Evolutionary conservation across 139 green algal species (phyloP).

Genomic region (Coccomyxa sp.): DNA sequence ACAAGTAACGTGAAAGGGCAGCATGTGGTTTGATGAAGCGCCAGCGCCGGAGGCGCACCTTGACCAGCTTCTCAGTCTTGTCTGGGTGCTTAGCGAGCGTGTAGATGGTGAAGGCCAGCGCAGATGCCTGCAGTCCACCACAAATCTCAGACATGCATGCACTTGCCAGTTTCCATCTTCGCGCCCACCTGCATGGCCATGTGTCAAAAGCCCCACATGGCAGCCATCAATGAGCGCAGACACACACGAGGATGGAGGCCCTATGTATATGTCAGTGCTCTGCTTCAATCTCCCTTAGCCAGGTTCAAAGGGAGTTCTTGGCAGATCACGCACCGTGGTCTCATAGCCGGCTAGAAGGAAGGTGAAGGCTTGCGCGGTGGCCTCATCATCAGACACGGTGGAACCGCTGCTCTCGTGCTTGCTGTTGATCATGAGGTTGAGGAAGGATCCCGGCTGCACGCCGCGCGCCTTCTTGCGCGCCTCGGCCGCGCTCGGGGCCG

Average conservation of each 20-base stretch:
- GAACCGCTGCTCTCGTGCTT: background rate
- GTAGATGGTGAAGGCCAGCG: conserved; percentile 3
- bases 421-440: conserved; percentile 3
- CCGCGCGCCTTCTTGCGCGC: conserved; percentile 3
- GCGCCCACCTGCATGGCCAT: too few species aligned
- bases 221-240: too few species aligned
- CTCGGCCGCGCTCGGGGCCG: background rate
- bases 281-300: too few species aligned
- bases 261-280: too few species aligned
- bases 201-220: too few species aligned
- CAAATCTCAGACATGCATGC: too few species aligned
- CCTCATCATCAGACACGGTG: conserved; percentile 4
- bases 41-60: background rate
- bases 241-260: too few species aligned
- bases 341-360: conserved; percentile 14
- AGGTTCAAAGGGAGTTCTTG: too few species aligned
- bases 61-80: background rate
- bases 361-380: conserved; percentile 9
- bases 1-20: background rate
- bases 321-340: background rate
- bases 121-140: background rate
- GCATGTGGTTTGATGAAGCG: too few species aligned
- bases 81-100: background rate
- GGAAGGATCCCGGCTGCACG: conserved; percentile 2
- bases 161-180: too few species aligned